These are phyloP conservation scores for Chalaropsis ovoidea DNA, from an alignment of 2,329 filamentous ascomycete genomes.

Conservation along the genomic window DNA sequence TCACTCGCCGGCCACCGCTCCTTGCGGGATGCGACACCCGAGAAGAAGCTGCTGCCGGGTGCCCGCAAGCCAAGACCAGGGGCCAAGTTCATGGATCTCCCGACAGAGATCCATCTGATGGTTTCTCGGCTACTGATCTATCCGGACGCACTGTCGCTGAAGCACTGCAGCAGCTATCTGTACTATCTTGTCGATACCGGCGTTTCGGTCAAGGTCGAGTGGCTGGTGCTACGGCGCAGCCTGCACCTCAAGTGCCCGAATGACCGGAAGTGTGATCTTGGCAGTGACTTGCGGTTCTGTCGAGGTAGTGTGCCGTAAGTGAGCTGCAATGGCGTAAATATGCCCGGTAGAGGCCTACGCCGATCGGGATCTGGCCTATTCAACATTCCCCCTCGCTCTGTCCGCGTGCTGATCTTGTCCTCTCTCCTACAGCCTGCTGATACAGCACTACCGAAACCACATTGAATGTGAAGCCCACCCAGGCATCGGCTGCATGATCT, in stretches of 20 bases:
- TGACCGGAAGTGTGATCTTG: slow-evolving; percentile 45
- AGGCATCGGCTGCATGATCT: slow-evolving; percentile 47
- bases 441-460: slow-evolving; percentile 50
- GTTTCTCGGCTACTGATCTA: slow-evolving; percentile 54
- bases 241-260: slow-evolving; percentile 58
- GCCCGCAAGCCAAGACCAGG: slow-evolving; percentile 28
- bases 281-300: slow-evolving; percentile 51
- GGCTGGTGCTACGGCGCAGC: slow-evolving; percentile 54
- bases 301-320: slow-evolving; percentile 48
- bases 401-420: background rate
- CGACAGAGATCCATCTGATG: slow-evolving; percentile 56
- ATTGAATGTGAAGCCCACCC: slow-evolving; percentile 50
- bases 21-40: background rate
- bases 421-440: slow-evolving; percentile 39
- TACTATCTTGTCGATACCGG: slow-evolving; percentile 56
- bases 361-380: background rate
- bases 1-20: background rate
- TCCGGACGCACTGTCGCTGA: slow-evolving; percentile 60
- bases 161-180: slow-evolving; percentile 55
- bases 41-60: background rate
- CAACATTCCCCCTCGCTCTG: background rate
- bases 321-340: background rate
- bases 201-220: slow-evolving; percentile 55
- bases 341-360: background rate
- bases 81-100: slow-evolving; percentile 42